Conservation (phyloP, 73 alveolate genomes). For the Paraurostyla sp. region DNA sequence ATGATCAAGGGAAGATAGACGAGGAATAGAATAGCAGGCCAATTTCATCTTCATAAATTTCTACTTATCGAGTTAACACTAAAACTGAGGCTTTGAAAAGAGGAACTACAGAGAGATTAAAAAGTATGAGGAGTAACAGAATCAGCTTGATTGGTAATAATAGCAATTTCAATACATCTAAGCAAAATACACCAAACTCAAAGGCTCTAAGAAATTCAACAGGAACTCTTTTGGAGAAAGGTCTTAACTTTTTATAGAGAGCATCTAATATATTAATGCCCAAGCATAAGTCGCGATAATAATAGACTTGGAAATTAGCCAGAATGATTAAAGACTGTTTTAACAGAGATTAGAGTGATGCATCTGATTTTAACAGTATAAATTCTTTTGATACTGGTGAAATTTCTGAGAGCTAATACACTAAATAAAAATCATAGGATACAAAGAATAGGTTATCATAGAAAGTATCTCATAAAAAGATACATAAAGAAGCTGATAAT, state of each 20-base stretch:
- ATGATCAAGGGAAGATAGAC: too few species aligned
- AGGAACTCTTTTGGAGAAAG: not conserved
- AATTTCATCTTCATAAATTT: too few species aligned
- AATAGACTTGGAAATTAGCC: not conserved
- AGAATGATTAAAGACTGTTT: not conserved
- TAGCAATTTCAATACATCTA: too few species aligned
- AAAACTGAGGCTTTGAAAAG: too few species aligned
- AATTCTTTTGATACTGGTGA: slow-evolving; percentile 14
- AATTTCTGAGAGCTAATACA: not conserved
- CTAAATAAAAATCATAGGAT: not conserved
- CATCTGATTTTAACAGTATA: slow-evolving; percentile 14
- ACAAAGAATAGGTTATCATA: not conserved
- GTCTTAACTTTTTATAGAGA: not conserved
- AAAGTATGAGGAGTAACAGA: too few species aligned
- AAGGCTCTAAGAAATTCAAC: not conserved
- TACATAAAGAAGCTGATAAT: not conserved
- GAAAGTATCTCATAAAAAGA: not conserved
- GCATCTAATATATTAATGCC: not conserved
- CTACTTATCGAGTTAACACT: too few species aligned
- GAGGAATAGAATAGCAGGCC: too few species aligned
- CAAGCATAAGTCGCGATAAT: not conserved
- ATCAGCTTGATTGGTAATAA: too few species aligned
- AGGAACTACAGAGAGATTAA: too few species aligned
- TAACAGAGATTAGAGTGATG: not conserved
- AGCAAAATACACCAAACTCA: too few species aligned